Conservation (phyloP, 306 rosid genomes). For the Prunus davidiana region DNA sequence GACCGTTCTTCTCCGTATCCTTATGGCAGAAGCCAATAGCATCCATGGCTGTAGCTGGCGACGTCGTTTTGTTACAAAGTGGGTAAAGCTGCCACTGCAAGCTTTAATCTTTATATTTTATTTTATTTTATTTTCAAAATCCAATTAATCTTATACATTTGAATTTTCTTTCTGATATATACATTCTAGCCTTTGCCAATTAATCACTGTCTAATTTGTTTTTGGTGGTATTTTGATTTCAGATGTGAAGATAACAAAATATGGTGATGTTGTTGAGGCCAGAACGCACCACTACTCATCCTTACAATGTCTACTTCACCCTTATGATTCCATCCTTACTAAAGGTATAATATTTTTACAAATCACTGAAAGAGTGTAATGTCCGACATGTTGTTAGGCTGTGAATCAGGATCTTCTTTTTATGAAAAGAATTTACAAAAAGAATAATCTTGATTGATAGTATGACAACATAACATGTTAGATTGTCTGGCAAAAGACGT, state of each 20-base stretch:
- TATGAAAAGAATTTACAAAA: background rate
- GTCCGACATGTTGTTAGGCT: background rate
- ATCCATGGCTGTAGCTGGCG: conserved; percentile 46
- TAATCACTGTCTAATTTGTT: background rate
- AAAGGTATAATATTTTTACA: conserved; percentile 39
- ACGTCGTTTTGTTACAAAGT: conserved; percentile 65
- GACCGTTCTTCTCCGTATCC: conserved; percentile 61
- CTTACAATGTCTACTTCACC: conserved; percentile 49
- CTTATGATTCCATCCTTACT: conserved; percentile 51
- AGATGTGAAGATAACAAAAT: conserved; percentile 72
- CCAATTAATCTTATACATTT: background rate
- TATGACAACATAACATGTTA: background rate
- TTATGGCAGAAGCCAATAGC: conserved; percentile 66
- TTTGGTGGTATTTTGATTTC: conserved; percentile 9
- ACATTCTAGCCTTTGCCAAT: background rate
- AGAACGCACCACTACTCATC: conserved; percentile 74
- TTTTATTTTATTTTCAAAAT: background rate
- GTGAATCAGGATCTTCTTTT: background rate
- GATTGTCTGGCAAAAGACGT: background rate
- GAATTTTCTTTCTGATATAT: background rate
- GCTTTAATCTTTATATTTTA: background rate
- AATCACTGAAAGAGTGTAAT: background rate
- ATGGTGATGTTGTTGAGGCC: conserved; percentile 59
- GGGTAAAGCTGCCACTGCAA: background rate
- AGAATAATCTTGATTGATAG: background rate